These are phyloP conservation scores for Fusarium lateritium DNA, from an alignment of 2,329 filamentous ascomycete species.

Conservation along the genomic window DNA sequence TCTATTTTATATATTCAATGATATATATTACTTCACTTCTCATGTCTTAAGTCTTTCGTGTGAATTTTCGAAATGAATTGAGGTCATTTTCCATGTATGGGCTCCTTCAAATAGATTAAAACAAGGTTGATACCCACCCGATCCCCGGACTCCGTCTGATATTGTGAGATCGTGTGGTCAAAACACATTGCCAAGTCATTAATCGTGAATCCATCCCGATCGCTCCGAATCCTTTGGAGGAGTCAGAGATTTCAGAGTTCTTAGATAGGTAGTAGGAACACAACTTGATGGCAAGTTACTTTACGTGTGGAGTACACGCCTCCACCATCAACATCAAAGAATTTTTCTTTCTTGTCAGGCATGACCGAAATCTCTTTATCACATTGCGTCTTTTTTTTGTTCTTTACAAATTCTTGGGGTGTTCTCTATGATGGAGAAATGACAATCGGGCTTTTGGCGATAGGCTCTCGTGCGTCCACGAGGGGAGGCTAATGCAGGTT, in stretches of 20 bases:
- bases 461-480: slow-evolving; percentile 45
- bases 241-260: neutral
- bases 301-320: neutral
- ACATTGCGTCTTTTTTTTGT: slow-evolving; percentile 28
- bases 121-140: neutral
- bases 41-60: neutral
- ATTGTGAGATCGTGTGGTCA: neutral
- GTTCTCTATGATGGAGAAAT: slow-evolving; percentile 31
- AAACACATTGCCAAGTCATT: slow-evolving; percentile 10
- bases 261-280: neutral
- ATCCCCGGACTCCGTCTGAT: neutral
- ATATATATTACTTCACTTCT: slow-evolving; percentile 48
- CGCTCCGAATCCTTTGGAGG: neutral
- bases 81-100: neutral
- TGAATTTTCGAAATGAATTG: neutral
- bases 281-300: neutral
- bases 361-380: slow-evolving; percentile 29
- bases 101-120: neutral
- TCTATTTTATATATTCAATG: slow-evolving; percentile 44
- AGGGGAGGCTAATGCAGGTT: slow-evolving; percentile 42
- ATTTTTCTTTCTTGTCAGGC: neutral
- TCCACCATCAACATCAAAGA: slow-evolving; percentile 4
- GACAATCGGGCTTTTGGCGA: slow-evolving; percentile 19
- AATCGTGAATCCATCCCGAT: neutral
- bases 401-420: slow-evolving; percentile 5